A percentile compares a stretch with the other conserved stretches of the same genome.
Evolutionary conservation across 2,329 filamentous ascomycete species (phyloP).

Genomic region (Cladosporium sp.): DNA sequence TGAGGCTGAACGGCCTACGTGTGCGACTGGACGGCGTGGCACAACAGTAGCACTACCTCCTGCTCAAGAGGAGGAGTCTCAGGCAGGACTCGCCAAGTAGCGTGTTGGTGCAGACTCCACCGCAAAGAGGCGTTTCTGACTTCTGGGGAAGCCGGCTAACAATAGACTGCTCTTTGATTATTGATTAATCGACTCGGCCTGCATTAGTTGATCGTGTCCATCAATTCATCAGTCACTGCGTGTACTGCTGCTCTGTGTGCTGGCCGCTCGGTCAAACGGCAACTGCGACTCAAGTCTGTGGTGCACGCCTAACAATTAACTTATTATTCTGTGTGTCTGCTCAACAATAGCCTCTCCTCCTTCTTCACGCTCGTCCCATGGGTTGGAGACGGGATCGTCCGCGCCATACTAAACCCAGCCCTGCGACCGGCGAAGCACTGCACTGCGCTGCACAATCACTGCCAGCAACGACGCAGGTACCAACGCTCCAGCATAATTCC

Average conservation of each 20-base stretch:
- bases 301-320: background rate
- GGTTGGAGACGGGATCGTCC: background rate
- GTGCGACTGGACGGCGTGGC: background rate
- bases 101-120: background rate
- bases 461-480: slow-evolving; percentile 2
- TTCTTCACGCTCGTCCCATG: slow-evolving; percentile 5
- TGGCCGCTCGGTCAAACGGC: background rate
- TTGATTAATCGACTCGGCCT: slow-evolving; percentile 1
- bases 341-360: background rate
- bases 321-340: background rate
- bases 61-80: background rate
- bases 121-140: background rate
- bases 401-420: background rate
- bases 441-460: background rate
- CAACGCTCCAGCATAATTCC: background rate
- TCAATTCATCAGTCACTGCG: background rate
- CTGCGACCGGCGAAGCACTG: background rate
- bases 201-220: background rate
- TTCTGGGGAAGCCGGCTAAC: slow-evolving; percentile 2
- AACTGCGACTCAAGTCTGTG: background rate
- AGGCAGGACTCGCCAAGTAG: slow-evolving; percentile 2
- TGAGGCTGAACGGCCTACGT: background rate
- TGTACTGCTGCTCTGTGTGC: background rate
- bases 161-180: background rate
- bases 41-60: background rate